Percentiles rank a stretch among this genome's conserved stretches.
Evolutionary conservation across 2,329 filamentous ascomycete genomes (phyloP).

Genomic region (Calonectria multiphialidica): DNA sequence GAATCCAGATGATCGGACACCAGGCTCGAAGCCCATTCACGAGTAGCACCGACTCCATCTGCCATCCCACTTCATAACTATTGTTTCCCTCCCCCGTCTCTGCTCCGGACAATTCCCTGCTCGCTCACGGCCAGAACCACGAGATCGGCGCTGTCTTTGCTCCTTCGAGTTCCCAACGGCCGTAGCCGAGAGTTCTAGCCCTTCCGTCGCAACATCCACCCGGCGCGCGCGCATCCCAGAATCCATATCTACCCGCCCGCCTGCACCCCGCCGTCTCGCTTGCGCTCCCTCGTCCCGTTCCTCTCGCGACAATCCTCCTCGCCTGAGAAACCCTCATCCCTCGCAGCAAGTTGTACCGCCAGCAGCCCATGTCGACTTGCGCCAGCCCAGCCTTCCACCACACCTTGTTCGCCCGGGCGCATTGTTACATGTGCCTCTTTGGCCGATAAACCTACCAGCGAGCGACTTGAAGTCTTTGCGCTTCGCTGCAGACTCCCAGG

Average conservation of each 20-base stretch:
- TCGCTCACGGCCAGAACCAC: conserved; percentile 4
- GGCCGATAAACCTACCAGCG: conserved; percentile 60
- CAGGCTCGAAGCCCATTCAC: background rate
- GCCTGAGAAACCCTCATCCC: background rate
- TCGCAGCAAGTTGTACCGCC: conserved; percentile 4
- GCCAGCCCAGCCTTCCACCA: conserved; percentile 25
- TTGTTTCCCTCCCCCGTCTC: conserved; percentile 11
- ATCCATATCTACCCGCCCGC: background rate
- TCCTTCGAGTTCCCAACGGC: conserved; percentile 20
- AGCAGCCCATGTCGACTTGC: conserved; percentile 37
- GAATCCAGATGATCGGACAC: conserved; percentile 33
- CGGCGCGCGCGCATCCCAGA: background rate
- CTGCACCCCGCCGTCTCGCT: conserved; percentile 7
- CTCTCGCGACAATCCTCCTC: background rate
- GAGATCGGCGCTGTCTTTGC: conserved; percentile 34
- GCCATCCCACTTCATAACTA: conserved; percentile 10
- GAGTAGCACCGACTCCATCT: conserved; percentile 5
- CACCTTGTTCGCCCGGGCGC: conserved; percentile 46
- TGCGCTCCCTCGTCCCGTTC: background rate
- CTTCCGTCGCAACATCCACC: background rate
- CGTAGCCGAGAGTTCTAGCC: conserved; percentile 24
- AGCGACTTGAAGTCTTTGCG: conserved; percentile 77
- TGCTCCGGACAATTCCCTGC: background rate
- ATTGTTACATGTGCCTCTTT: conserved; percentile 57
- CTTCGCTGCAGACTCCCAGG: conserved; percentile 61